Percentiles rank a stretch among this genome's conserved stretches.
Conservation (phyloP, 257 asterid species). For the Primulina huaijiensis region DNA sequence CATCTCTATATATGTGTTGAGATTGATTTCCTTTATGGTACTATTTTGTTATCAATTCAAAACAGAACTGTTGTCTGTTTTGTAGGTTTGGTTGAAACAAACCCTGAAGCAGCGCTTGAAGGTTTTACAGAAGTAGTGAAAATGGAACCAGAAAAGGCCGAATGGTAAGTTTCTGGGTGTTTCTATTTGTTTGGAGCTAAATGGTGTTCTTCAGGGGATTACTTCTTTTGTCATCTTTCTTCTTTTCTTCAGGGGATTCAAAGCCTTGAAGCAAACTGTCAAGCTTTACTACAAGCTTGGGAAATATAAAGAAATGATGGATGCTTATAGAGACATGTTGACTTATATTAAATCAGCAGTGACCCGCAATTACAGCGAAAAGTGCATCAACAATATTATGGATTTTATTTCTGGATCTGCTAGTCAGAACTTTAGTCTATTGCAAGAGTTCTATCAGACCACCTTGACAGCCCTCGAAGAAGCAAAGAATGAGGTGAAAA, state of each 20-base stretch:
- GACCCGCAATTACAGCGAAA: constrained; percentile 95
- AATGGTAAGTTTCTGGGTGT: constrained; percentile 49
- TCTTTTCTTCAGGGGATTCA: constrained; percentile 79
- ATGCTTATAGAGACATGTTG: constrained; percentile 87
- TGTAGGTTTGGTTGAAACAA: constrained; percentile 83
- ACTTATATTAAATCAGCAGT: constrained; percentile 93
- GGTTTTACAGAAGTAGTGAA: constrained; percentile 85
- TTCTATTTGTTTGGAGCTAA: neutral
- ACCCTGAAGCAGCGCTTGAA: constrained; percentile 92
- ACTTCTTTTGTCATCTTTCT: constrained; percentile 18
- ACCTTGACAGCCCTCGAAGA: constrained; percentile 95
- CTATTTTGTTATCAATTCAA: neutral
- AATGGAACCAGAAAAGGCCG: constrained; percentile 98
- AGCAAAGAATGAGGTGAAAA: constrained; percentile 91
- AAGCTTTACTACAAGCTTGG: constrained; percentile 89
- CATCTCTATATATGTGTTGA: neutral
- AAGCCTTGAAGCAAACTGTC: constrained; percentile 96
- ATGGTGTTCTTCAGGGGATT: neutral
- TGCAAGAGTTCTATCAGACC: constrained; percentile 92
- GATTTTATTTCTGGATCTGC: constrained; percentile 97
- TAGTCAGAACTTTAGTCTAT: constrained; percentile 78
- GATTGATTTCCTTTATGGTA: neutral
- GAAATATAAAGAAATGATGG: constrained; percentile 93
- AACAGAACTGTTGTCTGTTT: constrained; percentile 17
- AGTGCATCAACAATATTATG: constrained; percentile 94